phyloP scores from a whole-genome alignment of 2,329 filamentous ascomycete species.

The Neobulgaria alba region DNA sequence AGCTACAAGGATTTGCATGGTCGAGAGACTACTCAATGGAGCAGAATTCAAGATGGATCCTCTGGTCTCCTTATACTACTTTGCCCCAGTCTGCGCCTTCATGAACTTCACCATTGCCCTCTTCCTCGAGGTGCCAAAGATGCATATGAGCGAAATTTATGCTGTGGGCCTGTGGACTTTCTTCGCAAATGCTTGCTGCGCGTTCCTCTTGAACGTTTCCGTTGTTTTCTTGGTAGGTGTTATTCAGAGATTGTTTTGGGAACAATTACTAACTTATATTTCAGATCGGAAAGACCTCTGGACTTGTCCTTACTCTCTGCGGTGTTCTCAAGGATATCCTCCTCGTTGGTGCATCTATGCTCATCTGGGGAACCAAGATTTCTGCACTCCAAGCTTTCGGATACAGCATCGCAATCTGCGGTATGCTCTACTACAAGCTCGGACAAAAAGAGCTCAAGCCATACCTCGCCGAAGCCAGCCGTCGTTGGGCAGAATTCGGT shows the following conservation, averaged over 20 bases:
- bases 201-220: constrained; percentile 76
- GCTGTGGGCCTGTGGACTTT: constrained; percentile 65
- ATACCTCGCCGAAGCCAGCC: constrained; percentile 61
- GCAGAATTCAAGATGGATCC: constrained; percentile 90
- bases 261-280: constrained; percentile 5
- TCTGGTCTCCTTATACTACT: constrained; percentile 83
- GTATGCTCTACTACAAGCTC: constrained; percentile 82
- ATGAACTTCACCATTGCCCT: constrained; percentile 73
- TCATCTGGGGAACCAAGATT: constrained; percentile 72
- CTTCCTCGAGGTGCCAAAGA: constrained; percentile 62
- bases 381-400: constrained; percentile 72
- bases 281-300: constrained; percentile 81
- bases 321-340: constrained; percentile 85
- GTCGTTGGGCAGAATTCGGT: constrained; percentile 82
- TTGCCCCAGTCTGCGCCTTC: constrained; percentile 71
- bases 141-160: constrained; percentile 62
- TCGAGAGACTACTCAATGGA: constrained; percentile 72
- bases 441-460: constrained; percentile 76
- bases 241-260: background rate
- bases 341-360: constrained; percentile 69
- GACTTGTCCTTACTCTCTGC: constrained; percentile 76
- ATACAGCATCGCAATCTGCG: constrained; percentile 69
- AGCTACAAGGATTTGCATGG: constrained; percentile 74
- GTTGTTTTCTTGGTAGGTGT: constrained; percentile 75
- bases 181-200: constrained; percentile 66